Base-by-base conservation (phyloP, 1,139 yeast genomes). In the Suhomyces yuchorum region DNA sequence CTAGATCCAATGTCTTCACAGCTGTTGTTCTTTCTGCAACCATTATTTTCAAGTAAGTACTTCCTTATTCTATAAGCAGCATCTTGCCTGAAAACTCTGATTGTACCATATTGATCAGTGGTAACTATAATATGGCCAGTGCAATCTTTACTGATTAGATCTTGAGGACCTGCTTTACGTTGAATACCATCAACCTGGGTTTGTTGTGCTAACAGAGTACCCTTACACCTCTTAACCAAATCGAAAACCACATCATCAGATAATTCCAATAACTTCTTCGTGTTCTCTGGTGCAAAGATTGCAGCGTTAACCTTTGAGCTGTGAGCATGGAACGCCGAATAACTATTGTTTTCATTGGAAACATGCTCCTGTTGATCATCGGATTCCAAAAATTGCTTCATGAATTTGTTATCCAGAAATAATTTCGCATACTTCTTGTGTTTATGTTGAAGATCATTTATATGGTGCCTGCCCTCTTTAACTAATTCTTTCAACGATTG, bases 161-260 rank as follows among this genome's bases (percentile, higher is more conserved):
- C 28, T n/a, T 12, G 36, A 9, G 40, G 37, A 15, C 40, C 40
- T 5, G 32, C 34, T 28, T 35, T 39, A 18, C 42, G 35, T 12
- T 35, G 30, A n/a, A 32, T 5, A 12, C 24, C 41, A 2, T 33
- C 43, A 19, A 22, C 33, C 9, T 35, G 20, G 11, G 20, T 15
- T 2, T 23, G 36, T 20, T 36, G 34, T 3, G 39, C 24, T 30
- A 37, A 30, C 37, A 33, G 37, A 8, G 12, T 8, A 15, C 39
- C 47, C 18, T 35, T 44, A 44, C 65, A 69, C 48, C 77, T 58
- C 54, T 66, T 67, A 28, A 68, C 57, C 50, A 87, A 64, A 52
- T 88, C 96, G 61, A 78, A 90, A 3, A 91, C 81, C 3, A 87
- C 81, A 61, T 91, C 97, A 59, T 87, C 87, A 1, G 96, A 85